phyloP scores from a whole-genome alignment of 116 monocot genomes.

The Posidonia oceanica region DNA sequence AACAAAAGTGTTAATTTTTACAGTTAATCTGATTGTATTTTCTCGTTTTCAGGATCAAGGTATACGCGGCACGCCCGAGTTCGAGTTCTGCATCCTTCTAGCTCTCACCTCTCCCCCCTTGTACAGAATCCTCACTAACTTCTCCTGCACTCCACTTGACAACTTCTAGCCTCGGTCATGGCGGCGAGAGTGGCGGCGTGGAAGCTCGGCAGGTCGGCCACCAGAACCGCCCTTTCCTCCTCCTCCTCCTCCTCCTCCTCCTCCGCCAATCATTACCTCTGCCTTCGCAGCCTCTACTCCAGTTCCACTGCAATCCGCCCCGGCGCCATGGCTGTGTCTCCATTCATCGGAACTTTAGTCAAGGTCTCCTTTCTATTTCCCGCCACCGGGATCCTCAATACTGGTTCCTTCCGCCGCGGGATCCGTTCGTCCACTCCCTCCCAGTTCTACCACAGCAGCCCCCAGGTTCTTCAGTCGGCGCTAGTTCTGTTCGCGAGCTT shows the following conservation, averaged over 20 bases:
- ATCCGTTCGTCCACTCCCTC: constrained; percentile 28
- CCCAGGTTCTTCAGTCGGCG: constrained; percentile 9
- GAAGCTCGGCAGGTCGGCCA: constrained; percentile 24
- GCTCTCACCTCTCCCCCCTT: too few relatives aligned
- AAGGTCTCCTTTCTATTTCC: too few relatives aligned
- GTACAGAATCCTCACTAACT: too few relatives aligned
- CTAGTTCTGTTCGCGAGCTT: too few relatives aligned
- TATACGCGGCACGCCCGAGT: too few relatives aligned
- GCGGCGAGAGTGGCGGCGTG: constrained; percentile 4
- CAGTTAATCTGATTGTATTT: too few relatives aligned
- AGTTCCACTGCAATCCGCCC: background rate
- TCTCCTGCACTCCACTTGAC: too few relatives aligned
- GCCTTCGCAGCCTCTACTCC: constrained; percentile 13
- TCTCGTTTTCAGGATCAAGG: too few relatives aligned
- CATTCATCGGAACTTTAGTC: too few relatives aligned
- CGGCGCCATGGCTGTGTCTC: background rate
- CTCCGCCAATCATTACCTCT: background rate
- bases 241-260: background rate
- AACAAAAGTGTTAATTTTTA: too few relatives aligned
- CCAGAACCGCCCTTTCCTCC: constrained; percentile 9
- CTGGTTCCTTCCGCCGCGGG: constrained; percentile 2
- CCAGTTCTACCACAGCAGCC: constrained; percentile 8
- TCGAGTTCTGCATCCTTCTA: too few relatives aligned
- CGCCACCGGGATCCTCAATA: too few relatives aligned
- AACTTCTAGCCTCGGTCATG: background rate